These are phyloP conservation scores for Paspalum notatum DNA, from an alignment of 176 grass and related monocot species.

Conservation along the genomic window DNA sequence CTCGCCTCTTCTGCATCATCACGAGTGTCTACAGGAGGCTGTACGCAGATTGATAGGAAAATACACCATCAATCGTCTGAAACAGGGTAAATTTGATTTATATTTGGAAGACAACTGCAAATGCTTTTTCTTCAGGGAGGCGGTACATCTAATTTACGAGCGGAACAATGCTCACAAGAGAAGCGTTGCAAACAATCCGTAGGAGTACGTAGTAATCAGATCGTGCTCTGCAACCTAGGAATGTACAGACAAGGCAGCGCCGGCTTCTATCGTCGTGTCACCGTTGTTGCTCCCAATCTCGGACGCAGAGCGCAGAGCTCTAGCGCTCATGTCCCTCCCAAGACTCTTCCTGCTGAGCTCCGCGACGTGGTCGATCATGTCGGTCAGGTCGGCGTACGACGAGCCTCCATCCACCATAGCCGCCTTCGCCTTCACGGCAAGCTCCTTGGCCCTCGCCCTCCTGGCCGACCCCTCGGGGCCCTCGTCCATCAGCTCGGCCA, in stretches of 20 bases:
- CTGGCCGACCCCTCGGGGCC: slow-evolving; percentile 29
- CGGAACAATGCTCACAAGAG: no score
- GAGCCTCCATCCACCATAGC: slow-evolving; percentile 57
- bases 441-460: slow-evolving; percentile 35
- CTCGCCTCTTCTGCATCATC: no score
- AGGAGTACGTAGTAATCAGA: not conserved
- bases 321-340: not conserved
- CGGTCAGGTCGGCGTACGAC: slow-evolving; percentile 45
- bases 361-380: slow-evolving; percentile 46
- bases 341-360: slow-evolving; percentile 31
- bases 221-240: not conserved
- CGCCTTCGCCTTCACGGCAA: slow-evolving; percentile 39
- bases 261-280: not conserved
- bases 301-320: not conserved
- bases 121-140: no score
- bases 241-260: slow-evolving; percentile 5
- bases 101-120: no score
- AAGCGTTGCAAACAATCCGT: no score
- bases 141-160: no score
- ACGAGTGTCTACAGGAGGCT: no score
- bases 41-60: no score
- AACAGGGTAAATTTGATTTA: no score
- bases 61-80: no score
- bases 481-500: slow-evolving; percentile 42
- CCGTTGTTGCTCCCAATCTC: not conserved